phyloP scores from a whole-genome alignment of 192 early-diverging fungal species.

The Coemansia sp. region DNA sequence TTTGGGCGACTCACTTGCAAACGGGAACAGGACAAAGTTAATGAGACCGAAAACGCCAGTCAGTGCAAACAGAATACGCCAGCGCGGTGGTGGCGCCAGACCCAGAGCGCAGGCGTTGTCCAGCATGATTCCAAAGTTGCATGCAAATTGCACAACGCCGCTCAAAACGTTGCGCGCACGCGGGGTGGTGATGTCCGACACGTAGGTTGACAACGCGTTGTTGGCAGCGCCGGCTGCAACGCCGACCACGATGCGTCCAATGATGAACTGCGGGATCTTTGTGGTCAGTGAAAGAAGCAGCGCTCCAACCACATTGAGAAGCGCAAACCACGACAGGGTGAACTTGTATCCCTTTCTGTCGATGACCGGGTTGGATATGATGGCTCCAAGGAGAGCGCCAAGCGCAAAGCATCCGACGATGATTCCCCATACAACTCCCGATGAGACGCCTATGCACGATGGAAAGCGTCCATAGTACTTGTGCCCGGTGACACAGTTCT shows the following conservation, averaged over 20 bases:
- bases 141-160: slow-evolving; percentile 71
- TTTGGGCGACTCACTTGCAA: slow-evolving; percentile 78
- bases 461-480: slow-evolving; percentile 54
- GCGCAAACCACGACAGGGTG: slow-evolving; percentile 67
- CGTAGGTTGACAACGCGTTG: slow-evolving; percentile 67
- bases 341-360: slow-evolving; percentile 66
- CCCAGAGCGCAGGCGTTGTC: slow-evolving; percentile 67
- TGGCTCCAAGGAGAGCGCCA: slow-evolving; percentile 69
- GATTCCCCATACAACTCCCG: slow-evolving; percentile 58
- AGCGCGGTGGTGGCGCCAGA: slow-evolving; percentile 62
- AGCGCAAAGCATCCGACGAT: slow-evolving; percentile 62
- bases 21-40: slow-evolving; percentile 61
- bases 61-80: slow-evolving; percentile 72
- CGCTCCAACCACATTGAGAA: slow-evolving; percentile 67
- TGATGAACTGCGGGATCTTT: slow-evolving; percentile 62
- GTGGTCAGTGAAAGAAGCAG: slow-evolving; percentile 65
- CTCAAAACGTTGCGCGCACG: slow-evolving; percentile 70
- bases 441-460: slow-evolving; percentile 46
- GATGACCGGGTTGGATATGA: slow-evolving; percentile 64
- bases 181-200: slow-evolving; percentile 78
- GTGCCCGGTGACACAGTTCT: slow-evolving; percentile 54
- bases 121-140: slow-evolving; percentile 78
- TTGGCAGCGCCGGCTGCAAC: slow-evolving; percentile 68
- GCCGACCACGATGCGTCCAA: slow-evolving; percentile 75
- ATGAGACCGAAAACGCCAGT: slow-evolving; percentile 64